These are phyloP conservation scores for Microglena sp. DNA, from an alignment of 139 green algal genomes.

Conservation along the genomic window DNA sequence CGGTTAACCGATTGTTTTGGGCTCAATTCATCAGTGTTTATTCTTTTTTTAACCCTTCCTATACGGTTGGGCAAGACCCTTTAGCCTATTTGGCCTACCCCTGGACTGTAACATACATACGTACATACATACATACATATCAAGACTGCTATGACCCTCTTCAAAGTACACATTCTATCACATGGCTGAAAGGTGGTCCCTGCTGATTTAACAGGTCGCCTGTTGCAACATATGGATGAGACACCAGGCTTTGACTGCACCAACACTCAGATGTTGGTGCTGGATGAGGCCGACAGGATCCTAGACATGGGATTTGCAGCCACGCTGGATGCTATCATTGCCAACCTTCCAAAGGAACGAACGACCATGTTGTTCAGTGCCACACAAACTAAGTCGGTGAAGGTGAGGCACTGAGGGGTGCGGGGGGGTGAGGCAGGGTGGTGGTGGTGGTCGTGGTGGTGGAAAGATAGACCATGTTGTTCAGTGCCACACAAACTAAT, in stretches of 20 bases:
- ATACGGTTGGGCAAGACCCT: too few relatives aligned
- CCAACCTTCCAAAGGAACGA: conserved; percentile 72
- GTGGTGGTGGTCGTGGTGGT: too few relatives aligned
- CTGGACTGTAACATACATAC: too few relatives aligned
- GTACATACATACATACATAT: too few relatives aligned
- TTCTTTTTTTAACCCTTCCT: too few relatives aligned
- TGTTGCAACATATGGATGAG: conserved; percentile 99
- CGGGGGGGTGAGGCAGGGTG: too few relatives aligned
- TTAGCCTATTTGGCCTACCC: too few relatives aligned
- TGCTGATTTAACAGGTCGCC: conserved; percentile 71
- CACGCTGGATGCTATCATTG: conserved; percentile 89
- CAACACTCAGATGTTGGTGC: conserved; percentile 46
- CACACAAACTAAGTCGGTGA: conserved; percentile 75
- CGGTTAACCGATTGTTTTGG: too few relatives aligned
- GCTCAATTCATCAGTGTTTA: too few relatives aligned
- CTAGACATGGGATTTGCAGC: conserved; percentile 92
- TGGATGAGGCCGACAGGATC: conserved; percentile 96
- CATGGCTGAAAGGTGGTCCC: too few relatives aligned
- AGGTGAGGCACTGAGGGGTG: conserved; percentile 25
- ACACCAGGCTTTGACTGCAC: conserved; percentile 83
- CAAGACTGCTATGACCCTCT: too few relatives aligned
- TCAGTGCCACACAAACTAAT: conserved; percentile 77
- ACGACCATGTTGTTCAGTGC: conserved; percentile 88
- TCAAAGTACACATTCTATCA: too few relatives aligned
- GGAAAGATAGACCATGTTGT: conserved; percentile 83